Conservation (phyloP, 768 basidiomycete genomes). For the Coprinopsis strossmayeri region DNA sequence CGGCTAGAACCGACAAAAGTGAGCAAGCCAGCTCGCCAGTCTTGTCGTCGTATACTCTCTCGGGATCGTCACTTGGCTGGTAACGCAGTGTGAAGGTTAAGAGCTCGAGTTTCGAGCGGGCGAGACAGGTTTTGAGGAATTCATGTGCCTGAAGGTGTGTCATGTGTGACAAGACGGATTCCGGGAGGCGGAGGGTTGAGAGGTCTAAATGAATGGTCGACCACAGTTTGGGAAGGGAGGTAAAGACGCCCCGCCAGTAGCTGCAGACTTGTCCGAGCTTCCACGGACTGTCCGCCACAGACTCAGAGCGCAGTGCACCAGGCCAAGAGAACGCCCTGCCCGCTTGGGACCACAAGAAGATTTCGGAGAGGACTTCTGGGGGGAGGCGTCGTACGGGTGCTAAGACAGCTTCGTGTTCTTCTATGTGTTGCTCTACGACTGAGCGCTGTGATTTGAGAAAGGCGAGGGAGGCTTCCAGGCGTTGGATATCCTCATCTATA, state of each 20-base stretch:
- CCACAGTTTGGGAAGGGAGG: slow-evolving; percentile 21
- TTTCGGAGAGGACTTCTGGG: slow-evolving; percentile 19
- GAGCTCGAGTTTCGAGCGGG: slow-evolving; percentile 14
- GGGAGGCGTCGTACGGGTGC: slow-evolving; percentile 19
- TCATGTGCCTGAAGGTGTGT: slow-evolving; percentile 6
- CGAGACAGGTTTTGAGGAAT: slow-evolving; percentile 17
- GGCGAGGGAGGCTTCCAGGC: slow-evolving; percentile 10
- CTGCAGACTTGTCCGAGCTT: slow-evolving; percentile 20
- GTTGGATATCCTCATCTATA: slow-evolving; percentile 14
- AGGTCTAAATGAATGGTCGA: slow-evolving; percentile 15
- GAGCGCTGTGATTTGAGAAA: slow-evolving; percentile 11
- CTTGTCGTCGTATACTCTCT: background rate
- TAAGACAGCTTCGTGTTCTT: slow-evolving; percentile 13
- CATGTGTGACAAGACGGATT: too few relatives aligned
- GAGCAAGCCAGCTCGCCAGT: slow-evolving; percentile 1
- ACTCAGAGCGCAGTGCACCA: background rate
- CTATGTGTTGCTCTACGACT: slow-evolving; percentile 7
- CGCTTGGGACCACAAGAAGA: slow-evolving; percentile 16
- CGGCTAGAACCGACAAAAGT: slow-evolving; percentile 10
- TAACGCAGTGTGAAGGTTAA: slow-evolving; percentile 16
- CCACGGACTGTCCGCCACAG: slow-evolving; percentile 12
- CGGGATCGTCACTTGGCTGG: background rate
- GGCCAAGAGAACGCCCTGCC: slow-evolving; percentile 15
- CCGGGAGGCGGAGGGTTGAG: background rate
- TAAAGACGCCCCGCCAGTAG: slow-evolving; percentile 19